These are phyloP conservation scores for Calonectria hongkongensis DNA, from an alignment of 2,329 filamentous ascomycete species.

Conservation along the genomic window DNA sequence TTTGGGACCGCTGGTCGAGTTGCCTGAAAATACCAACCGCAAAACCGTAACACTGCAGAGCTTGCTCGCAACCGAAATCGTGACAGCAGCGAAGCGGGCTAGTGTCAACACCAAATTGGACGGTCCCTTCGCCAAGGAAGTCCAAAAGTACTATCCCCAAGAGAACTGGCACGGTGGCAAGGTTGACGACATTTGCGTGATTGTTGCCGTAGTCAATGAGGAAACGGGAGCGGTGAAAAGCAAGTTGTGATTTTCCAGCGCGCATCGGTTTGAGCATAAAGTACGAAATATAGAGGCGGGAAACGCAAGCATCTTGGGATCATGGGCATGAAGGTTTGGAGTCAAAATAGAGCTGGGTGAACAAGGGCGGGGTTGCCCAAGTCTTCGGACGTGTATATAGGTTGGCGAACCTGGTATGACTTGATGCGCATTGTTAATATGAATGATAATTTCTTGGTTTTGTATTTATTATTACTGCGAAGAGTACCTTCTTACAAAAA, in stretches of 20 bases:
- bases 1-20: conserved; percentile 67
- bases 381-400: conserved; percentile 47
- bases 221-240: conserved; percentile 61
- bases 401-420: conserved; percentile 45
- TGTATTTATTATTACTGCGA: neutral
- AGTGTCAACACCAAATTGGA: conserved; percentile 88
- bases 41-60: conserved; percentile 79
- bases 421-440: conserved; percentile 47
- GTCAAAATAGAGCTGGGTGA: conserved; percentile 49
- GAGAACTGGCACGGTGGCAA: conserved; percentile 95
- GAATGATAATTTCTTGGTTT: neutral
- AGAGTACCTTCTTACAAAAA: neutral
- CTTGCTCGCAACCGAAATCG: conserved; percentile 85
- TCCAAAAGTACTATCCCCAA: conserved; percentile 89
- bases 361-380: conserved; percentile 40
- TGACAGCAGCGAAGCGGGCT: conserved; percentile 87
- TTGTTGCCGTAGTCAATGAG: conserved; percentile 86
- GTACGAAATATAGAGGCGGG: conserved; percentile 51
- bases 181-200: conserved; percentile 94
- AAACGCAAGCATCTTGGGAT: conserved; percentile 54
- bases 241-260: conserved; percentile 59
- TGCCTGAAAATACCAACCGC: conserved; percentile 52
- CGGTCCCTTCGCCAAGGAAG: conserved; percentile 95
- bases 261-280: conserved; percentile 50
- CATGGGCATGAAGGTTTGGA: conserved; percentile 50